Conservation (phyloP, 2,329 filamentous ascomycete species). For the Fusarium sp. region DNA sequence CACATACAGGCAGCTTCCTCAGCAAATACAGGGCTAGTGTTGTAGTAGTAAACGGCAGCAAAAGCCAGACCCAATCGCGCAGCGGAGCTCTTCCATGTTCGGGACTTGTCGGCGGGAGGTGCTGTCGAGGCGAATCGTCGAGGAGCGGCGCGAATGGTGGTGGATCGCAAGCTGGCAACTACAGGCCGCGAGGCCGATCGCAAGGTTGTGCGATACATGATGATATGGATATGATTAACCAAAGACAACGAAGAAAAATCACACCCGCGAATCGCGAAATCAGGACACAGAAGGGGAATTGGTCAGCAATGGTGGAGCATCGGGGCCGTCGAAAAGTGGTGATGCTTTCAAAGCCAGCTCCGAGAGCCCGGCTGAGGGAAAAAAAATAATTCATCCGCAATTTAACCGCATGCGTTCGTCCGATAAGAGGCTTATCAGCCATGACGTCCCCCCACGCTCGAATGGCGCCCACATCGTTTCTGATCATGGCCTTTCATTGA, state of each 20-base stretch:
- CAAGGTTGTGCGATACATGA: slow-evolving; percentile 69
- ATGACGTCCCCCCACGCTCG: slow-evolving; percentile 37
- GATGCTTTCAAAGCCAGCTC: slow-evolving; percentile 37
- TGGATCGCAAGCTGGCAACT: slow-evolving; percentile 59
- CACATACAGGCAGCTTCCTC: slow-evolving; percentile 83
- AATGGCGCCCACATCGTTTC: slow-evolving; percentile 27
- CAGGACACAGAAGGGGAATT: slow-evolving; percentile 37
- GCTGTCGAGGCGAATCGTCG: slow-evolving; percentile 70
- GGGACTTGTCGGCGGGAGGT: slow-evolving; percentile 73
- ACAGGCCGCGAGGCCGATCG: slow-evolving; percentile 64
- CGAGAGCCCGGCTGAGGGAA: slow-evolving; percentile 34
- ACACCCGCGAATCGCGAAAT: slow-evolving; percentile 15
- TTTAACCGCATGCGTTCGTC: slow-evolving; percentile 36
- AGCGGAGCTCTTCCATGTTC: slow-evolving; percentile 86
- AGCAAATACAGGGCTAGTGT: slow-evolving; percentile 89
- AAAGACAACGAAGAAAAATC: slow-evolving; percentile 17
- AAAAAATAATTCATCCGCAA: slow-evolving; percentile 37
- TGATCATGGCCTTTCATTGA: slow-evolving; percentile 16
- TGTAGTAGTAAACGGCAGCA: slow-evolving; percentile 92
- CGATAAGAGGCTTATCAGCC: slow-evolving; percentile 42
- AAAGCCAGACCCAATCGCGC: slow-evolving; percentile 83
- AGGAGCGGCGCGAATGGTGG: slow-evolving; percentile 57
- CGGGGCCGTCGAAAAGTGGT: slow-evolving; percentile 13
- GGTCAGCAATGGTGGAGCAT: slow-evolving; percentile 44
- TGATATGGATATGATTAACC: slow-evolving; percentile 1